These are phyloP conservation scores for Conoideocrella luteorostrata DNA, from an alignment of 2,329 filamentous ascomycete genomes.

Conservation along the genomic window DNA sequence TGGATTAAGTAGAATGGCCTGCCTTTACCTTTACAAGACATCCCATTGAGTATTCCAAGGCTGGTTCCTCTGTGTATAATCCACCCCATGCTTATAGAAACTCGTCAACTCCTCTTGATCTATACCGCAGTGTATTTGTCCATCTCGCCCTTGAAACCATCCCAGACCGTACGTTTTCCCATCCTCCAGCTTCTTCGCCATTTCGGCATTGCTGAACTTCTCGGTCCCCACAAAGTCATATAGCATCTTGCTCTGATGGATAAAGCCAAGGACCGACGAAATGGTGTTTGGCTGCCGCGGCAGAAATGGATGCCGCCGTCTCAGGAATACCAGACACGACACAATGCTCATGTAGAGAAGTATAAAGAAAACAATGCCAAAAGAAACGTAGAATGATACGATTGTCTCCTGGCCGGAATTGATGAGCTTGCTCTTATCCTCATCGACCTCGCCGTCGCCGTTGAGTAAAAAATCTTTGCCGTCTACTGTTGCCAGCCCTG, in stretches of 20 bases:
- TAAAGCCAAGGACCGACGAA: slow-evolving; percentile 67
- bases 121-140: slow-evolving; percentile 67
- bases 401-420: slow-evolving; percentile 54
- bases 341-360: slow-evolving; percentile 59
- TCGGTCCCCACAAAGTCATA: slow-evolving; percentile 67
- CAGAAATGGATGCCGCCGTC: slow-evolving; percentile 63
- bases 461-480: slow-evolving; percentile 50
- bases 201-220: slow-evolving; percentile 52
- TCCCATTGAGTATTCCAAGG: slow-evolving; percentile 45
- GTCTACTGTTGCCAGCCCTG: slow-evolving; percentile 58
- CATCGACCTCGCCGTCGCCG: slow-evolving; percentile 10
- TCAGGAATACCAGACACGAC: slow-evolving; percentile 52
- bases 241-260: slow-evolving; percentile 76
- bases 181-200: slow-evolving; percentile 53
- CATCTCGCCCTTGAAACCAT: slow-evolving; percentile 70
- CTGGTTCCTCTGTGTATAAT: slow-evolving; percentile 41
- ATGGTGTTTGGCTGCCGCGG: slow-evolving; percentile 76
- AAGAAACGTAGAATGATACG: slow-evolving; percentile 59
- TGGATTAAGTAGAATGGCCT: too few species aligned
- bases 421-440: slow-evolving; percentile 21
- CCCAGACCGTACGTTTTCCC: slow-evolving; percentile 67
- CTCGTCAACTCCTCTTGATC: slow-evolving; percentile 67
- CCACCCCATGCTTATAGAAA: slow-evolving; percentile 58
- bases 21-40: slow-evolving; percentile 16
- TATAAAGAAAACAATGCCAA: slow-evolving; percentile 55